Evolutionary conservation across 345 rosid species (phyloP).

Genomic region (Aquilaria malaccensis): DNA sequence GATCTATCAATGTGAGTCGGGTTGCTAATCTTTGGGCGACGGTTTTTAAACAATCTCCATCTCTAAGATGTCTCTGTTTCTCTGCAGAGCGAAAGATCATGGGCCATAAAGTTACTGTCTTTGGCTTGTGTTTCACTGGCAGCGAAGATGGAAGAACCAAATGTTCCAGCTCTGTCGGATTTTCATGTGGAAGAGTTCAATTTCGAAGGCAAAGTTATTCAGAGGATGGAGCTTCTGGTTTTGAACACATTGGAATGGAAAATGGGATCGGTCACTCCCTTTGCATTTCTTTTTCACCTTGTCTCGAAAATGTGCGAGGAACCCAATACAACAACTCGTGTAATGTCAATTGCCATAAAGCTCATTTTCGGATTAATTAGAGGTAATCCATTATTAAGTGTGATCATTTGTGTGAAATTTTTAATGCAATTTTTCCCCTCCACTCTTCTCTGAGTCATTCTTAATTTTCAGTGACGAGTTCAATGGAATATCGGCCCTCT

Average conservation of each 20-base stretch:
- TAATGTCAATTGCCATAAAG: slow-evolving; percentile 11
- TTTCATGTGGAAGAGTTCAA: slow-evolving; percentile 30
- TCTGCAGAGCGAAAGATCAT: slow-evolving; percentile 31
- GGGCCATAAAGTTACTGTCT: slow-evolving; percentile 44
- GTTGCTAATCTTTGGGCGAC: neutral
- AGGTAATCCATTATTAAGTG: slow-evolving; percentile 21
- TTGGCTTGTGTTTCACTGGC: slow-evolving; percentile 63
- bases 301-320: slow-evolving; percentile 21
- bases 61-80: neutral
- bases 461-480: slow-evolving; percentile 30
- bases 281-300: slow-evolving; percentile 36
- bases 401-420: too few species aligned
- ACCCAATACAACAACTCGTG: slow-evolving; percentile 7
- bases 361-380: slow-evolving; percentile 26
- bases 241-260: slow-evolving; percentile 51
- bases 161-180: slow-evolving; percentile 34
- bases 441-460: too few species aligned
- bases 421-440: too few species aligned
- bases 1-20: slow-evolving; percentile 34
- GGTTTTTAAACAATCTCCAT: neutral
- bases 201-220: slow-evolving; percentile 32
- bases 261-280: slow-evolving; percentile 48
- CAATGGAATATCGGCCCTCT: slow-evolving; percentile 43
- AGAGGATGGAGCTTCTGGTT: slow-evolving; percentile 69
- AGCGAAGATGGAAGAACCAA: slow-evolving; percentile 57